Percentiles rank a stretch among this genome's conserved stretches.
Conservation (phyloP, 805 yeast species). For the Teunomyces funiuensis region DNA sequence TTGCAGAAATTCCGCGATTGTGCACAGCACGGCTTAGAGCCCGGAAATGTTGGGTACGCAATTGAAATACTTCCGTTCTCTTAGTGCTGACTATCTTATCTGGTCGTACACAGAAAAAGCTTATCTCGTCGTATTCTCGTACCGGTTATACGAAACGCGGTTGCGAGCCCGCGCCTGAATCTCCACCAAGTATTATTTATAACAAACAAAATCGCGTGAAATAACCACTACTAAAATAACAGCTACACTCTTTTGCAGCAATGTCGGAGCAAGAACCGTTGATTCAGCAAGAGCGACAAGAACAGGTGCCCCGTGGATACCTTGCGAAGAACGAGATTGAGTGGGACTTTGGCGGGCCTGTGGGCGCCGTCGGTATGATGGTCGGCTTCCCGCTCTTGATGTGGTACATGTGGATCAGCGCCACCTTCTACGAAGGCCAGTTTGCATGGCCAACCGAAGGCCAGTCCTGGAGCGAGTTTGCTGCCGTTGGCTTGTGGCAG, state of each 20-base stretch:
- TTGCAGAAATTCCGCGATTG: slow-evolving; percentile 5
- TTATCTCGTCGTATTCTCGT: too few species aligned
- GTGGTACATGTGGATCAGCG: slow-evolving; percentile 96
- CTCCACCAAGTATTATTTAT: too few species aligned
- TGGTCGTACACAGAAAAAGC: background rate
- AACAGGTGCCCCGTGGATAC: slow-evolving; percentile 27
- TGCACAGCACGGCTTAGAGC: slow-evolving; percentile 1
- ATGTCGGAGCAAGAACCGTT: slow-evolving; percentile 3
- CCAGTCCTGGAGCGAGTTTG: slow-evolving; percentile 54
- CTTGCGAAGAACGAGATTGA: slow-evolving; percentile 53
- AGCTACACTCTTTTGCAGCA: background rate
- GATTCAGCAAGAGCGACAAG: slow-evolving; percentile 3
- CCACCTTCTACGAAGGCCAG: slow-evolving; percentile 72
- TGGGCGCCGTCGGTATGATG: slow-evolving; percentile 90
- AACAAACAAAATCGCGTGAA: too few species aligned
- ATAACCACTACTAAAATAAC: too few species aligned
- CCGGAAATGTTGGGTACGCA: slow-evolving; percentile 1
- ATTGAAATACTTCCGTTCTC: slow-evolving; percentile 8
- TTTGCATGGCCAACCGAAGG: slow-evolving; percentile 66
- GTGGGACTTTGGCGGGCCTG: slow-evolving; percentile 92
- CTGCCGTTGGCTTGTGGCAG: slow-evolving; percentile 35
- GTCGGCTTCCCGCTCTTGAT: slow-evolving; percentile 86
- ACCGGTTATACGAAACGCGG: too few species aligned
- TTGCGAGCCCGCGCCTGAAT: too few species aligned
- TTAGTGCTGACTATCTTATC: too few species aligned